Evolutionary conservation across 192 early-diverging fungal genomes (phyloP).

Genomic region (Coemansia sp.): DNA sequence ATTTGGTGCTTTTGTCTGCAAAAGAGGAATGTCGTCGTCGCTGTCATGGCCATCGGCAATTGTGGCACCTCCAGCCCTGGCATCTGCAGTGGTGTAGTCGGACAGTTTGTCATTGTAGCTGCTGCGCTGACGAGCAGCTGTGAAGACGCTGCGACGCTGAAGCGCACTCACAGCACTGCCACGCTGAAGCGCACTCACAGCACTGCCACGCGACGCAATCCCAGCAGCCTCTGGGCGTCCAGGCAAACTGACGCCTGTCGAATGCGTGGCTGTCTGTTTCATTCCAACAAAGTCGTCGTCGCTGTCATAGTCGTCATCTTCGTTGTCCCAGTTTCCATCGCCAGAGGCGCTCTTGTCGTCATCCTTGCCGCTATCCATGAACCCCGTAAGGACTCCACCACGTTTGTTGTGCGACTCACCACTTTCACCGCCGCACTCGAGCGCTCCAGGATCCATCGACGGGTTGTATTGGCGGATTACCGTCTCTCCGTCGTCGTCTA

Average conservation of each 20-base stretch:
- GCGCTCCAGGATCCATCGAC: constrained; percentile 34
- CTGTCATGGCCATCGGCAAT: constrained; percentile 21
- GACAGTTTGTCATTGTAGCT: constrained; percentile 24
- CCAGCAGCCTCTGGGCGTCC: constrained; percentile 11
- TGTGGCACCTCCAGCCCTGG: background rate
- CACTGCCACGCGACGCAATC: background rate
- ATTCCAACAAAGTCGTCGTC: constrained; percentile 46
- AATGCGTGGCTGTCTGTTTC: constrained; percentile 16
- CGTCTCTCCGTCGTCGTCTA: constrained; percentile 54
- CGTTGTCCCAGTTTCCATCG: constrained; percentile 41
- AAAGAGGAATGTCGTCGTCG: constrained; percentile 46
- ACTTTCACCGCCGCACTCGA: constrained; percentile 39
- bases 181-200: constrained; percentile 12
- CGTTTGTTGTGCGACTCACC: constrained; percentile 3
- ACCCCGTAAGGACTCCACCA: constrained; percentile 5
- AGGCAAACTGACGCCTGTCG: constrained; percentile 24
- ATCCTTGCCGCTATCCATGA: constrained; percentile 47
- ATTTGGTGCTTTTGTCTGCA: constrained; percentile 25
- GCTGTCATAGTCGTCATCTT: constrained; percentile 42
- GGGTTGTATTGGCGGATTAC: constrained; percentile 46
- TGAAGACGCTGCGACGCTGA: constrained; percentile 47
- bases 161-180: background rate
- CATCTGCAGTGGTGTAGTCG: constrained; percentile 20
- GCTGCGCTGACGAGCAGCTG: constrained; percentile 12
- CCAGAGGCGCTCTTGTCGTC: constrained; percentile 49